Evolutionary conservation across 1,284 basidiomycete genomes (phyloP), one percentile per base, ranked within the genome.

Genomic region (Trichosporon coremiiforme): DNA sequence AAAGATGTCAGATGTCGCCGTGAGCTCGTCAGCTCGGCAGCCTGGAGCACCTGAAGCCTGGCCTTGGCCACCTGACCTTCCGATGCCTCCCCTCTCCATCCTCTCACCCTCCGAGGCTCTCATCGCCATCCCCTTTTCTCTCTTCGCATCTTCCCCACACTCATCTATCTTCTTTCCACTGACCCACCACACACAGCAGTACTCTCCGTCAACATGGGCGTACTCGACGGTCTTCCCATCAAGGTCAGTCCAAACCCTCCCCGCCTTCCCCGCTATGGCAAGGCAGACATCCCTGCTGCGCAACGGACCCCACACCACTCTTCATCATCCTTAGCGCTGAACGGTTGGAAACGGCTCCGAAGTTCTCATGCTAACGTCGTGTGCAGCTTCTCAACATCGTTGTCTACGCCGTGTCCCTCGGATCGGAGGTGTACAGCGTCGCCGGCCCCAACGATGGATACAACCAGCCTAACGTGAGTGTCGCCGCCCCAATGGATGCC

Each of bases 161-260:
- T 7, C 29, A 31, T 36, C 33, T 50, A 29, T 50, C 10, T 20
- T 62, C 36, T 62, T 13, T 20, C 31, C 22, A n/a, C 53, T 38
- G 13, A 15, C 55, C 17, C 65, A n/a, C n/a, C 53, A 17, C 66
- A 29, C 33, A 31, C 29, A 31, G 29, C 57, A 62, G 33, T 5
- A 35, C 29, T n/a, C 29, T 20, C 20, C 64, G 63, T 41, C 74
- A 76, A 10, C 66, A 79, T 79, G 78, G 70, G 76, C n/a, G 64
- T 74, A 70, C 66, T 77, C 75, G 91, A 94, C 80, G 90, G 88
- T 29, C 87, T 94, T 72, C 77, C 90, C 65, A 88, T 94, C 86
- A 94, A 94, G 86, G 90, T 90, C 71, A 10, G 82, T 82, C 22
- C 31, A 7, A 55, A 68, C 50, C 29, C 29, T 31, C 5, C 12